Evolutionary conservation across 768 basidiomycete genomes (phyloP).

Genomic region (Podaxis pistillaris): DNA sequence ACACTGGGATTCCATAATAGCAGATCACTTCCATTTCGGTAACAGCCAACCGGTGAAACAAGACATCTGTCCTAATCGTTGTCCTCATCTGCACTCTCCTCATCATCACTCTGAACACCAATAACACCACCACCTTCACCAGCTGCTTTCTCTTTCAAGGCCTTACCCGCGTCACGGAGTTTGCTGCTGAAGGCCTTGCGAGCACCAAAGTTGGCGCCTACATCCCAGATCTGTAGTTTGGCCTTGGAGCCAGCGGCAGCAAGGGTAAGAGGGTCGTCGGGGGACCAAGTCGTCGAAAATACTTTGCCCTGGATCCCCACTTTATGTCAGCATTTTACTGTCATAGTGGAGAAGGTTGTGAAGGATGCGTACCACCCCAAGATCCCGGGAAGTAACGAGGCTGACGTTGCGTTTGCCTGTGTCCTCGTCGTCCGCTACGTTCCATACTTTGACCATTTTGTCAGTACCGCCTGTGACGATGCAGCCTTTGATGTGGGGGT

Average conservation of each 20-base stretch:
- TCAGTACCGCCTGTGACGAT: conserved; percentile 93
- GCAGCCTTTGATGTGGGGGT: conserved; percentile 86
- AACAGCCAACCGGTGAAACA: no score
- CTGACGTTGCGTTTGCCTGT: conserved; percentile 73
- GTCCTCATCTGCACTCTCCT: conserved; percentile 57
- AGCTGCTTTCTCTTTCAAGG: conserved; percentile 58
- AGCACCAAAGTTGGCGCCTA: conserved; percentile 78
- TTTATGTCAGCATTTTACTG: not conserved
- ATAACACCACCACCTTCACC: conserved; percentile 60
- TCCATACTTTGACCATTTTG: conserved; percentile 97
- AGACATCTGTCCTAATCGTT: conserved; percentile 16
- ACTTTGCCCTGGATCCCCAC: conserved; percentile 78
- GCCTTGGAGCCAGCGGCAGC: conserved; percentile 95
- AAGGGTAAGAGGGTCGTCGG: conserved; percentile 90
- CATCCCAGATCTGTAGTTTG: conserved; percentile 94
- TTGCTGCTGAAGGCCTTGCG: conserved; percentile 82
- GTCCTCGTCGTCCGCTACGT: conserved; percentile 65
- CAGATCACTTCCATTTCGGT: no score
- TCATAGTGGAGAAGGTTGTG: not conserved
- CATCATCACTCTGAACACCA: conserved; percentile 67
- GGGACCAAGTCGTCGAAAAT: conserved; percentile 88
- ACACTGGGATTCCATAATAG: no score
- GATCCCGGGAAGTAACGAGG: conserved; percentile 82
- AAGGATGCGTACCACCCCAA: conserved; percentile 72
- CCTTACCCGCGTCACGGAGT: conserved; percentile 68